Evolutionary conservation across 2,329 filamentous ascomycete species (phyloP).

Genomic region (Verticillium klebahnii): DNA sequence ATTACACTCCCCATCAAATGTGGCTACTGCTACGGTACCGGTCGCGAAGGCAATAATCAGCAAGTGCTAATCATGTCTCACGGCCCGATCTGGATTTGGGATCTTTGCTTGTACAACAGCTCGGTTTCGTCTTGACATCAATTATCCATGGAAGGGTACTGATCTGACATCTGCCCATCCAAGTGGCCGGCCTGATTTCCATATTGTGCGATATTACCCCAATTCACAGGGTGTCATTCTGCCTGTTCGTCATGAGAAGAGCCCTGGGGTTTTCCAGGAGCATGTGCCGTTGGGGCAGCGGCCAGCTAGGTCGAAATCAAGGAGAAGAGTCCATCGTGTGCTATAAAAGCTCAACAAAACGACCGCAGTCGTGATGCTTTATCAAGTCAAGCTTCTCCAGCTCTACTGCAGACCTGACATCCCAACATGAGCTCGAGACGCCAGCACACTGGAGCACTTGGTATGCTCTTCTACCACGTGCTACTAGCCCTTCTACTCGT

Average conservation of each 20-base stretch:
- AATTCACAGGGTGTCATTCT: background rate
- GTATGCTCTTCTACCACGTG: background rate
- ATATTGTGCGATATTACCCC: background rate
- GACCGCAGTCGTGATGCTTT: background rate
- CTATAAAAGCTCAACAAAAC: background rate
- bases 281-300: background rate
- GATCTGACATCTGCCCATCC: background rate
- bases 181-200: background rate
- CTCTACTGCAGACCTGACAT: background rate
- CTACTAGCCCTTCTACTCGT: background rate
- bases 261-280: no score
- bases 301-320: background rate
- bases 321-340: background rate
- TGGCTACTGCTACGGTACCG: no score
- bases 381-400: background rate
- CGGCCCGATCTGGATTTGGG: no score
- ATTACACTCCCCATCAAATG: no score
- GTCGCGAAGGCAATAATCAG: no score
- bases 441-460: background rate
- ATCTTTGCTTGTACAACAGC: no score
- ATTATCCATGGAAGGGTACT: no score
- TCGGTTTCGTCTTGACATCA: no score
- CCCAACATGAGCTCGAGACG: background rate
- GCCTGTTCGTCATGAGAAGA: background rate
- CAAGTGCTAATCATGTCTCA: no score